phyloP scores from a whole-genome alignment of 805 yeast genomes.

The Yamadazyma tumulicola region DNA sequence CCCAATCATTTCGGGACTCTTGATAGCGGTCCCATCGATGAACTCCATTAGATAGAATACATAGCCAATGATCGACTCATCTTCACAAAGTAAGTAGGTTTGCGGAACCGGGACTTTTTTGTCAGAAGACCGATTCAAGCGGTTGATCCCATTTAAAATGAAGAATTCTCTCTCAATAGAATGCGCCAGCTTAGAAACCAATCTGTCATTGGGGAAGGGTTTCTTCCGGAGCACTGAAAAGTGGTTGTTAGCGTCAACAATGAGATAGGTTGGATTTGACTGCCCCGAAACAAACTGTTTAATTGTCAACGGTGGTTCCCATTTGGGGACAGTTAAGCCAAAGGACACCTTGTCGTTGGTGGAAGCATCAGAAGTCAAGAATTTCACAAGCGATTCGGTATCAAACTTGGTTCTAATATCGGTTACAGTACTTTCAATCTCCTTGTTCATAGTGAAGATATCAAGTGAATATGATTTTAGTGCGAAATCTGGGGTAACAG shows the following conservation, averaged over 20 bases:
- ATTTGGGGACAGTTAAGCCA: constrained; percentile 21
- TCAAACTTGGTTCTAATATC: constrained; percentile 35
- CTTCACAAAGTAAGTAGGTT: constrained; percentile 52
- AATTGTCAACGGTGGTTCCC: constrained; percentile 30
- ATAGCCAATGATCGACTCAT: constrained; percentile 49
- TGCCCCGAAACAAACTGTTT: constrained; percentile 62
- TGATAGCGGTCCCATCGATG: constrained; percentile 54
- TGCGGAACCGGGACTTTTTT: constrained; percentile 52
- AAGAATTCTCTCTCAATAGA: constrained; percentile 60
- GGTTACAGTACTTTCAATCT: constrained; percentile 22
- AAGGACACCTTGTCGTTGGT: constrained; percentile 14
- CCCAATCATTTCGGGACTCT: constrained; percentile 46
- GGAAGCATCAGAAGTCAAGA: constrained; percentile 12
- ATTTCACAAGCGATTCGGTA: constrained; percentile 19
- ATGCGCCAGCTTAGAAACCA: constrained; percentile 56
- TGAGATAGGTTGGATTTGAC: constrained; percentile 58
- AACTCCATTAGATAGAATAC: constrained; percentile 63
- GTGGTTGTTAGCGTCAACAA: constrained; percentile 36
- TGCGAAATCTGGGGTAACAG: too few relatives aligned
- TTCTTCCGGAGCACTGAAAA: constrained; percentile 53
- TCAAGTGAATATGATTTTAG: too few relatives aligned
- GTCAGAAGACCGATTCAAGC: constrained; percentile 19
- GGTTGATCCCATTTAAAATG: constrained; percentile 40
- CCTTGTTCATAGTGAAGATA: constrained; percentile 11
- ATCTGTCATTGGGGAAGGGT: constrained; percentile 47